phyloP scores from a whole-genome alignment of 2,329 filamentous ascomycete species.

The Tympanopsis confertula region DNA sequence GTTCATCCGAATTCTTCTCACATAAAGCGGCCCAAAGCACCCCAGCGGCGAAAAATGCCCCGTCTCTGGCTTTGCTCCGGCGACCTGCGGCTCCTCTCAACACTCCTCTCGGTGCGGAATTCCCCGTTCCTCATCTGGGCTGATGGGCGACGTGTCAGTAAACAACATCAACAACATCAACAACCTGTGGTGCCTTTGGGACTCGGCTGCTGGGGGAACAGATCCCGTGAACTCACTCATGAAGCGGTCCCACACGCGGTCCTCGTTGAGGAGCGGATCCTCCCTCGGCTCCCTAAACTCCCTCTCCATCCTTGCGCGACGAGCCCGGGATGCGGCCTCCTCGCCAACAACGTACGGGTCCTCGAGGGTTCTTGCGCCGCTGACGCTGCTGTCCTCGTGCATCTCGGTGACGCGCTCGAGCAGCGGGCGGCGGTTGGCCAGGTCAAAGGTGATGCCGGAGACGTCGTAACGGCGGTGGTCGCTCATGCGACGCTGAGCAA shows the following conservation, averaged over 20 bases:
- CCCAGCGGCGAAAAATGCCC: background rate
- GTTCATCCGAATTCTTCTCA: too few species aligned
- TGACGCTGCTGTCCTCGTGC: conserved; percentile 9
- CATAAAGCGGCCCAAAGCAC: too few species aligned
- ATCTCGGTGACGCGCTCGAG: conserved; percentile 5
- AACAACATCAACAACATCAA: too few species aligned
- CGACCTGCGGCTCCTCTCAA: background rate
- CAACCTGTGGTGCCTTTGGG: too few species aligned
- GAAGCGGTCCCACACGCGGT: conserved; percentile 49
- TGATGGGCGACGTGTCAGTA: conserved; percentile 11
- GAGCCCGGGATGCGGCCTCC: conserved; percentile 44
- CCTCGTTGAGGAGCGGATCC: conserved; percentile 42
- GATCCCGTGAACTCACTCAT: conserved; percentile 29
- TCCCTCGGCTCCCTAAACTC: conserved; percentile 31
- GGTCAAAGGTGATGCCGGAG: conserved; percentile 11
- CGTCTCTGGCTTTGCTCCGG: background rate
- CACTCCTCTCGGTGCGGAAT: conserved; percentile 22
- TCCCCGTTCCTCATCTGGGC: conserved; percentile 38
- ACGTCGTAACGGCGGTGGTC: conserved; percentile 19
- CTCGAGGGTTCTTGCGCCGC: conserved; percentile 38
- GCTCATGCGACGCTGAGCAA: conserved; percentile 49
- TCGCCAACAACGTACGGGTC: conserved; percentile 60
- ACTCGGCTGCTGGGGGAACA: too few species aligned
- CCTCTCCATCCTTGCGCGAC: conserved; percentile 41
- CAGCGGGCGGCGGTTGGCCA: conserved; percentile 5